Evolutionary conservation across 257 asterid species (phyloP).

Genomic region (Voacanga thouarsii): DNA sequence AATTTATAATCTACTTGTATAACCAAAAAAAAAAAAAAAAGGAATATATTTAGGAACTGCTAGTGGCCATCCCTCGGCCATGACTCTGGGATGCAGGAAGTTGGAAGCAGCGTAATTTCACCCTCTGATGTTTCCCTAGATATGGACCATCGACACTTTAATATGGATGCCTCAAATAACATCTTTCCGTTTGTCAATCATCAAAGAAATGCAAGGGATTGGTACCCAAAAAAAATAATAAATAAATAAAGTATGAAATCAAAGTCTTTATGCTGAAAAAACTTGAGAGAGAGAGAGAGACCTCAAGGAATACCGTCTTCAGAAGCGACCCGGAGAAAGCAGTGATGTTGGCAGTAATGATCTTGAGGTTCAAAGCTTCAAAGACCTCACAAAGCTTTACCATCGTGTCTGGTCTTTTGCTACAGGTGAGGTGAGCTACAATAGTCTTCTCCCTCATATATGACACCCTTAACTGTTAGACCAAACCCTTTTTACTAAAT

Average conservation of each 20-base stretch:
- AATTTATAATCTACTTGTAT: too few species aligned
- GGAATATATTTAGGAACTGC: too few species aligned
- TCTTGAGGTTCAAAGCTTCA: slow-evolving; percentile 68
- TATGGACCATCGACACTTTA: too few species aligned
- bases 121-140: too few species aligned
- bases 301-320: slow-evolving; percentile 77
- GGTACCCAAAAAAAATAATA: not conserved
- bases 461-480: slow-evolving; percentile 56
- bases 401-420: slow-evolving; percentile 71
- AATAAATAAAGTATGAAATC: too few species aligned
- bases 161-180: not conserved
- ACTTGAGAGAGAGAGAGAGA: slow-evolving; percentile 15
- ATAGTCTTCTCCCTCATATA: slow-evolving; percentile 61
- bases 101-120: too few species aligned
- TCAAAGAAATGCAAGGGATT: not conserved
- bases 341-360: slow-evolving; percentile 66
- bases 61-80: not conserved
- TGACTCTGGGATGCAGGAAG: not conserved
- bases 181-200: not conserved
- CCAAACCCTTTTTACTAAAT: not conserved
- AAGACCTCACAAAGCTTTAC: slow-evolving; percentile 72
- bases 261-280: not conserved
- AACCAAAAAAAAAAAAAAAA: too few species aligned
- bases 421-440: slow-evolving; percentile 75
- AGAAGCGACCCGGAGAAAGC: slow-evolving; percentile 62